Evolutionary conservation across 2,329 filamentous ascomycete genomes (phyloP), one percentile per base, ranked within the genome.

Genomic region (Fusarium ambrosium): DNA sequence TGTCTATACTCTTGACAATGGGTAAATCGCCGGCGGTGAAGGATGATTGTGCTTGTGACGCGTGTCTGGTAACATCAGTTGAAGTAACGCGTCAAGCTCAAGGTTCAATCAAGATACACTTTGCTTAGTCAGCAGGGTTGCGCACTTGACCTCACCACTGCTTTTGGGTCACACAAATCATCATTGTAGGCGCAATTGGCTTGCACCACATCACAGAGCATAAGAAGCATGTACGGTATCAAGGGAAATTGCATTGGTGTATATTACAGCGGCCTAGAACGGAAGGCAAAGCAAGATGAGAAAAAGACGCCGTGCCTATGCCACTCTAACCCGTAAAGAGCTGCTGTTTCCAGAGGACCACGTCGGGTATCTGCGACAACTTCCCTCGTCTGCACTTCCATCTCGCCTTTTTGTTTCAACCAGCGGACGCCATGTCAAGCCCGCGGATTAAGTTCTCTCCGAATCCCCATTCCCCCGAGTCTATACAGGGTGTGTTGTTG

Each of bases 251-350:
- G 87, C 87, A 84, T 87, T 86, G 84, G 85, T 87, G 84, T 89
- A 89, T 89, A 89, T 89, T 90, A 90, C 89, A 90, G 86, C 87
- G 88, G 87, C 84, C 82, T 85, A 85, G 84, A 85, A 84, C 82
- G 83, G 83, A 83, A 81, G 84, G 83, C 84, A 85, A 79, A 84
- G 82, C 84, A 84, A 82, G 77, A 83, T 82, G 80, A 79, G 77
- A 82, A 81, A 81, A 84, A 82, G 83, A 85, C 84, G 84, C 84
- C 84, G 82, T 85, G 84, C 84, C 84, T 82, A 86, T 85, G 84
- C 85, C 85, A 85, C 82, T 86, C 85, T 86, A 86, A 85, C 81
- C 83, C 83, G 83, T 82, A 82, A 84, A 83, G 81, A 83, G 82
- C 80, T 82, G 80, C 77, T 83, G 82, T 81, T 53, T 83, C 79